Conservation (phyloP, 495 filamentous ascomycete species). For the Hypomontagnella monticulosa region DNA sequence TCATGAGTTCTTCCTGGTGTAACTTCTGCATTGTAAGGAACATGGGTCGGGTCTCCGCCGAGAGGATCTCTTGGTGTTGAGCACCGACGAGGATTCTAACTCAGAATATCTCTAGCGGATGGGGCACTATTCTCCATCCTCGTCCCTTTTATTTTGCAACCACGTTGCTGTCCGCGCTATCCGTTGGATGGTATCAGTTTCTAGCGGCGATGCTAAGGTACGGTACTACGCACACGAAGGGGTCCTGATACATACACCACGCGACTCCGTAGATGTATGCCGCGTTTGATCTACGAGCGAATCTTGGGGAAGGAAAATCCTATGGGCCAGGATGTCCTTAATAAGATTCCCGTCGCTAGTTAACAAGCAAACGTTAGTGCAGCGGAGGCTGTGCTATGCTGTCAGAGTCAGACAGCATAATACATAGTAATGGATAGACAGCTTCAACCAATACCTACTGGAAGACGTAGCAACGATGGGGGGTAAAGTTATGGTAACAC, state of each 20-base stretch:
- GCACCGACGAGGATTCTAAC: constrained; percentile 20
- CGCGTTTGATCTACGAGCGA: constrained; percentile 37
- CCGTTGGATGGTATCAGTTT: constrained; percentile 19
- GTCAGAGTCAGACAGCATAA: not conserved
- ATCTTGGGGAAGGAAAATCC: constrained; percentile 40
- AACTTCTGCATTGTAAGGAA: constrained; percentile 2
- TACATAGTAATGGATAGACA: not conserved
- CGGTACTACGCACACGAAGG: constrained; percentile 15
- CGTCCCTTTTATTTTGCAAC: constrained; percentile 41
- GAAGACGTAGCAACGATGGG: too few species aligned
- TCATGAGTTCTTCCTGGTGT: not conserved
- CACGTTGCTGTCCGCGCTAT: constrained; percentile 29
- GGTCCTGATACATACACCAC: constrained; percentile 13
- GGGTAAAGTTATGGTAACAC: constrained; percentile 7
- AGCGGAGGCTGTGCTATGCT: constrained; percentile 1
- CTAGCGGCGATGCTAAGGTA: constrained; percentile 27
- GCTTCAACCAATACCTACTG: not conserved
- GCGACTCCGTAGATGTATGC: constrained; percentile 21
- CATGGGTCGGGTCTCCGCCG: constrained; percentile 22
- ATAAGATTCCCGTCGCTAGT: constrained; percentile 31
- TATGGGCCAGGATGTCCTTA: constrained; percentile 34
- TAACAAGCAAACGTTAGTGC: constrained; percentile 16
- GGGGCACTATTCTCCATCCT: constrained; percentile 31
- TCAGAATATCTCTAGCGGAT: constrained; percentile 8
- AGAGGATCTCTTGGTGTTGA: constrained; percentile 13